Base-by-base conservation (phyloP, 495 filamentous ascomycete species). In the Aspergillus asperescens region DNA sequence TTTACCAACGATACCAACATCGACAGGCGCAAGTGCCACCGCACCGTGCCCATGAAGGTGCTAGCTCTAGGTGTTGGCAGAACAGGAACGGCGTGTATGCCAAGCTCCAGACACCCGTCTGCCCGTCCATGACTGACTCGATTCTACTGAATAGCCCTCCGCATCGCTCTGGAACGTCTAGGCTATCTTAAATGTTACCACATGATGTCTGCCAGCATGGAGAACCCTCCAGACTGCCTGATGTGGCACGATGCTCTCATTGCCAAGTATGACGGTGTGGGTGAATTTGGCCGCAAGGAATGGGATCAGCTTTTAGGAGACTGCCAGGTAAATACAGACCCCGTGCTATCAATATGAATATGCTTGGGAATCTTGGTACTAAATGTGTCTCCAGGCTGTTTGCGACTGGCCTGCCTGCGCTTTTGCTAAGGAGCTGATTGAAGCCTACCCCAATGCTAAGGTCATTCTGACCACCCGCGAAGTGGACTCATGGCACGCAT, bases 391-490 rank as follows among this genome's bases (percentile, higher is more conserved):
- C 24, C 31, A 61, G 71, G 81, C 82, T 37, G 78, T 86, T 20
- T 83, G 77, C 62, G 83, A 87, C 71, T 80, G 78, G 76, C 82
- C 83, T 8, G 81, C 81, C 35, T 80, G 77, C 44, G 79, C 80
- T 25, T 86, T 86, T 56, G 81, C 79, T 40, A 76, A 80, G 58
- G 83, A 87, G 62, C 69, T 87, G 28, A 84, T 86, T 27, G 81
- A 80, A 41, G 81, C 82, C 12, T 87, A 87, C 56, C 83, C 83
- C 12, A 83, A 87, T 38, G 83, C 83, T 28, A 87, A 87, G 63
- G 79, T 87, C 32, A 75, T 87, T 37, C 63, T 87, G 54, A 81
- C 79, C 19, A 79, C 74, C 28, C 77, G 83, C 27, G 82, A 86
- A 31, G 75, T 81, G 16, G 76, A 82, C 61, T 72, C 74, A 28